Conservation (phyloP, 2,329 filamentous ascomycete species). For the Colletotrichum lini region DNA sequence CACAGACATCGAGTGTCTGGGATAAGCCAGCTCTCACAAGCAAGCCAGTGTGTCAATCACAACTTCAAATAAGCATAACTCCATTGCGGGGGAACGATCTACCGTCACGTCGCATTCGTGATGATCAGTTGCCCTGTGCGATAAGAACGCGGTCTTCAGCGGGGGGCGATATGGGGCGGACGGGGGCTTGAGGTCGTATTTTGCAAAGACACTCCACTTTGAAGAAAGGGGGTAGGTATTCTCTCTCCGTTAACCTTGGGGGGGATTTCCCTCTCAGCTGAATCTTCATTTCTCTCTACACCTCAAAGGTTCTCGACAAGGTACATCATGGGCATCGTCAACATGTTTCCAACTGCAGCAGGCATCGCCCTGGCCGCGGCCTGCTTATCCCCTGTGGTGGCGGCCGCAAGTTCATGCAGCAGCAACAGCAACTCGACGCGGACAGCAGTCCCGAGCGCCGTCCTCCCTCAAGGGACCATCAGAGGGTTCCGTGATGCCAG, state of each 20-base stretch:
- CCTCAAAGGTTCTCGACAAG: background rate
- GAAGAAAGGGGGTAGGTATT: background rate
- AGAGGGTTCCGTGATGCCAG: slow-evolving; percentile 54
- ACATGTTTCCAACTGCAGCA: slow-evolving; percentile 18
- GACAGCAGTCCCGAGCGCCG: slow-evolving; percentile 24
- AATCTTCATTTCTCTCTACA: slow-evolving; percentile 2
- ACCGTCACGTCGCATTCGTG: background rate
- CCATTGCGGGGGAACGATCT: background rate
- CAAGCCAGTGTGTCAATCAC: background rate
- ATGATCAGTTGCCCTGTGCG: background rate
- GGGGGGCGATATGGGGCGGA: slow-evolving; percentile 11
- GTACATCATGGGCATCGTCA: slow-evolving; percentile 32
- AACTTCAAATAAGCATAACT: background rate
- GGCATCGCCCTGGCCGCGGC: slow-evolving; percentile 22
- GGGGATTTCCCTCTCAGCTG: background rate
- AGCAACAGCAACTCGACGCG: slow-evolving; percentile 9
- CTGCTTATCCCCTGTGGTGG: slow-evolving; percentile 11
- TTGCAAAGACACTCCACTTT: slow-evolving; percentile 10
- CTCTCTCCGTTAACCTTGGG: background rate
- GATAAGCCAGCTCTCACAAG: no score
- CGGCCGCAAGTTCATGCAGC: slow-evolving; percentile 15
- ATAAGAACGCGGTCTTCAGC: background rate
- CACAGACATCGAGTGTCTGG: background rate
- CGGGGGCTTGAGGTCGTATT: background rate
- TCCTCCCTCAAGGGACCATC: slow-evolving; percentile 50